Evolutionary conservation across 305 asterid species (phyloP).

Genomic region (Fraxinus sp.): DNA sequence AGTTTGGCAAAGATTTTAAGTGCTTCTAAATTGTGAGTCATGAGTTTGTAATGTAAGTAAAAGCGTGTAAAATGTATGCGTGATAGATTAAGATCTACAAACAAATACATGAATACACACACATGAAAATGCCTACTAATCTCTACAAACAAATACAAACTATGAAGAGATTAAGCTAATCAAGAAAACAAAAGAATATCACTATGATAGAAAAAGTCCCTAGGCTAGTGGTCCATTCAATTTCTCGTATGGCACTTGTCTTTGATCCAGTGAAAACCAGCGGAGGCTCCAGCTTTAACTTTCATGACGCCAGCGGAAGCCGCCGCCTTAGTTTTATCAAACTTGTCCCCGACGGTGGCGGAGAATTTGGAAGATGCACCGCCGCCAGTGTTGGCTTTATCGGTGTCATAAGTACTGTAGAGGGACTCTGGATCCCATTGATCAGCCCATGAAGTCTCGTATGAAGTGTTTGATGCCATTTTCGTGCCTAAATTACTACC

Average conservation of each 20-base stretch:
- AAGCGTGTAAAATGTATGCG: too few species aligned
- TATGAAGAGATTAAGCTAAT: neutral
- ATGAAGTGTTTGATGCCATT: conserved; percentile 24
- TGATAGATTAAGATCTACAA: neutral
- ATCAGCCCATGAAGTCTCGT: conserved; percentile 1
- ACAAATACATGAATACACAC: neutral
- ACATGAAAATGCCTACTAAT: neutral
- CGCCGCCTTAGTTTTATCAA: conserved; percentile 40
- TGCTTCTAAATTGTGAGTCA: neutral
- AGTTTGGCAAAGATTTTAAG: neutral
- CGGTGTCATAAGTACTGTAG: neutral
- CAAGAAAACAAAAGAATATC: neutral
- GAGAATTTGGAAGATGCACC: conserved; percentile 21
- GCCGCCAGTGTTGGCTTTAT: neutral
- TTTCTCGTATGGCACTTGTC: conserved; percentile 51
- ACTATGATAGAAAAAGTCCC: neutral
- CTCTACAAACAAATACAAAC: neutral
- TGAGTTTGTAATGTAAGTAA: neutral
- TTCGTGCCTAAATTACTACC: neutral
- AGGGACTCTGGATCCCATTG: conserved; percentile 11
- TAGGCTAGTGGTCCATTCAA: neutral
- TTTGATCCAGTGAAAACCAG: conserved; percentile 56
- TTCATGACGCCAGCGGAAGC: conserved; percentile 47
- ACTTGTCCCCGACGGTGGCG: conserved; percentile 26
- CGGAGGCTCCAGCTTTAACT: conserved; percentile 47